A percentile compares a stretch with the other conserved stretches of the same genome.
These are phyloP conservation scores for Beauveria sp. DNA, from an alignment of 2,329 filamentous ascomycete genomes.

Conservation along the genomic window DNA sequence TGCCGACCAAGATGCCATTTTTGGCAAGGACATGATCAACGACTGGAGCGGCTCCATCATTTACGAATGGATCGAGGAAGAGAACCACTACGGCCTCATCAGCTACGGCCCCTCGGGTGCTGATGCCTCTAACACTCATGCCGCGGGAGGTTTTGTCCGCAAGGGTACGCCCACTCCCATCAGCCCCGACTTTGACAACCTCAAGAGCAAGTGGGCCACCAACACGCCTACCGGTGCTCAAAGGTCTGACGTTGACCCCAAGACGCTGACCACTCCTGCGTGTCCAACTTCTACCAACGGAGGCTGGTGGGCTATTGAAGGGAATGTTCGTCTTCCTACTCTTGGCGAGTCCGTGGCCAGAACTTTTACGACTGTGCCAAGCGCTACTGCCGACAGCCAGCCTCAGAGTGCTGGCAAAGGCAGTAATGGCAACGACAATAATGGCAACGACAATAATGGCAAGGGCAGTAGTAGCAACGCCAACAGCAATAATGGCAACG, in stretches of 20 bases:
- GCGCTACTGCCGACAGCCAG: constrained; percentile 14
- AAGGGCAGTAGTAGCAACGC: constrained; percentile 8
- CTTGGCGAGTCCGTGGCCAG: constrained; percentile 47
- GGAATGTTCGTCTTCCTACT: constrained; percentile 61
- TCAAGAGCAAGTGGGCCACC: constrained; percentile 69
- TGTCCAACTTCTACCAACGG: constrained; percentile 64
- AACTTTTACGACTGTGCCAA: constrained; percentile 15
- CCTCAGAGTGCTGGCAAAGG: constrained; percentile 10
- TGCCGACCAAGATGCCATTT: constrained; percentile 68
- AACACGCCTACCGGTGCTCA: constrained; percentile 62
- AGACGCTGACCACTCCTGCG: constrained; percentile 50
- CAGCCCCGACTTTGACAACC: constrained; percentile 68
- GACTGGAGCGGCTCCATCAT: constrained; percentile 71
- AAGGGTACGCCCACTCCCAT: constrained; percentile 67
- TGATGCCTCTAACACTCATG: constrained; percentile 42
- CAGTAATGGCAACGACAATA: neutral
- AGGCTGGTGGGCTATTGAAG: constrained; percentile 75
- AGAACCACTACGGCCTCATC: constrained; percentile 75
- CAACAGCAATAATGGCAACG: constrained; percentile 1
- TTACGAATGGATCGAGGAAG: constrained; percentile 85
- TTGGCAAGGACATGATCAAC: constrained; percentile 63
- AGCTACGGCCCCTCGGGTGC: constrained; percentile 60
- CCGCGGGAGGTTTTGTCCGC: constrained; percentile 60
- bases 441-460: constrained; percentile 4
- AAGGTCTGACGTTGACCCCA: constrained; percentile 56